Evolutionary conservation across 805 yeast genomes (phyloP).

Genomic region (Schwanniomyces sp.): DNA sequence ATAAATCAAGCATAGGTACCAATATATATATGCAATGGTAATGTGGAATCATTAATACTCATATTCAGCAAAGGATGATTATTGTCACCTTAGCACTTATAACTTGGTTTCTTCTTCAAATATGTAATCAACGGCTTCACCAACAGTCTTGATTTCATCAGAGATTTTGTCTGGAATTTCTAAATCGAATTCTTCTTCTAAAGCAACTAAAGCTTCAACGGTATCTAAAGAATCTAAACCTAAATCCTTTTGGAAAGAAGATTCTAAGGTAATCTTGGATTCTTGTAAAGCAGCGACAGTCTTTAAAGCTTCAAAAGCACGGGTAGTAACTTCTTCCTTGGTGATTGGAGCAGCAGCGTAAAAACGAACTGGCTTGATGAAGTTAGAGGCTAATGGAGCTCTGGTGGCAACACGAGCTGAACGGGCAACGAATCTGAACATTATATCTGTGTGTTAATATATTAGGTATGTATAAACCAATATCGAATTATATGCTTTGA

Average conservation of each 20-base stretch:
- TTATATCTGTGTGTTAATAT: slow-evolving; percentile 16
- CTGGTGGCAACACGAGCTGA: slow-evolving; percentile 33
- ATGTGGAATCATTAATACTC: background rate
- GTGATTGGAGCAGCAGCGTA: slow-evolving; percentile 68
- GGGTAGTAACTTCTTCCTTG: slow-evolving; percentile 75
- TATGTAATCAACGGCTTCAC: slow-evolving; percentile 89
- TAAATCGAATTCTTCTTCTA: slow-evolving; percentile 85
- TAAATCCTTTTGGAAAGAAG: slow-evolving; percentile 67
- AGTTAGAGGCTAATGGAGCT: slow-evolving; percentile 22
- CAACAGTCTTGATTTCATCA: slow-evolving; percentile 89
- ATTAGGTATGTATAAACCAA: background rate
- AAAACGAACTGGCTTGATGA: slow-evolving; percentile 39
- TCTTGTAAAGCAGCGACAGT: slow-evolving; percentile 49
- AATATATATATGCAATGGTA: background rate
- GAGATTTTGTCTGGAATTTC: slow-evolving; percentile 89
- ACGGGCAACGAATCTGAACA: slow-evolving; percentile 58
- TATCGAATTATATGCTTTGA: background rate
- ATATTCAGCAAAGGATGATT: background rate
- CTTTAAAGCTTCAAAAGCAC: slow-evolving; percentile 79
- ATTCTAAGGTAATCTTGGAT: slow-evolving; percentile 40
- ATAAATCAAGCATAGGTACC: background rate
- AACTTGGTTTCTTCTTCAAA: slow-evolving; percentile 56
- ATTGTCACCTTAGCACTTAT: slow-evolving; percentile 12
- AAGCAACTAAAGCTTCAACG: slow-evolving; percentile 93
- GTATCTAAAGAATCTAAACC: slow-evolving; percentile 94